Base-by-base conservation (phyloP, 2,329 filamentous ascomycete genomes). In the Aspergillus aculeatus region DNA sequence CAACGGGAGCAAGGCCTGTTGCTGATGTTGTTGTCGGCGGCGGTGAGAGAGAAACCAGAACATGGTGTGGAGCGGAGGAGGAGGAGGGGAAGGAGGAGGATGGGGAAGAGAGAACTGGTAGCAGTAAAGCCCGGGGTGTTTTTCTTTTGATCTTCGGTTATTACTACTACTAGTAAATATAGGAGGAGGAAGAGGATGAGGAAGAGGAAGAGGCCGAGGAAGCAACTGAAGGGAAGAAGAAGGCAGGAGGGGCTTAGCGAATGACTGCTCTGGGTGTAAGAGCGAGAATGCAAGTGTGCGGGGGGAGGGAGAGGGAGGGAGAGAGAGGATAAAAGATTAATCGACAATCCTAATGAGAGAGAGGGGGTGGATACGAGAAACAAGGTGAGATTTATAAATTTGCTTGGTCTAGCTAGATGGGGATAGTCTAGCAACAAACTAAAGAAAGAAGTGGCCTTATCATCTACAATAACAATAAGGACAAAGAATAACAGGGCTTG, bases 1-100 rank as follows among this genome's bases (percentile, higher is more conserved):
- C 38, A 44, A 44, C 38, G 38, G 38, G n/a, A 44, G 38, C 6
- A 44, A 44, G 38, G 38, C 38, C 38, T 44, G 38, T 19, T 44
- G 38, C 19, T 24, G 26, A 21, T 47, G 53, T 55, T 48, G 53
- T 55, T 55, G 53, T 21, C 47, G 53, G 14, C 38, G 38, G 38
- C 38, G 38, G 53, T 55, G 53, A 47, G 53, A 55, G n/a, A 47
- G 47, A 23, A 55, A 55, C 53, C 53, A 55, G 44, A 55, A 55
- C 53, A 55, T 55, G 32, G 5, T 31, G 32, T 16, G 10, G 7
- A 16, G 38, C n/a, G 16, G 26, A 23, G 14, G 52, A 12, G 29
- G 32, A 24, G 35, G 29, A 9, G 50, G 38, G 21, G 23, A 23
- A 38, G 19, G 31, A 23, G 29, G 35, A 38, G 14, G 35, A 47